phyloP scores from a whole-genome alignment of 352 stramenopile species.

The Phytophthora nicotianae region DNA sequence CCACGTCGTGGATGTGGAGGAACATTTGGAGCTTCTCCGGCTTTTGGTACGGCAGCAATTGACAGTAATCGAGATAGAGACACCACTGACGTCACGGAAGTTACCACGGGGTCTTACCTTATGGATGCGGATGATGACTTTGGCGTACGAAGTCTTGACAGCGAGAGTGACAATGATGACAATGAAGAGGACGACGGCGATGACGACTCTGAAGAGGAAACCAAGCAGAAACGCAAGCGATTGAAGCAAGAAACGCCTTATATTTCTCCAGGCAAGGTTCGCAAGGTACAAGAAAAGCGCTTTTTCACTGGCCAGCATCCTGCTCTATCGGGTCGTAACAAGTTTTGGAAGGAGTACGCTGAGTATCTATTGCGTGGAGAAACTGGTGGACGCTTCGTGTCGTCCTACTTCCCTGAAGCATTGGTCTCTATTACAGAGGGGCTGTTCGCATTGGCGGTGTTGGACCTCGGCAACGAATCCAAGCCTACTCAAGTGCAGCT shows the following conservation, averaged over 20 bases:
- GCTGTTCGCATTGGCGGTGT: conserved; percentile 57
- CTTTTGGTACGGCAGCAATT: background rate
- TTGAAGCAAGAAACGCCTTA: conserved; percentile 36
- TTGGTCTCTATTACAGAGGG: conserved; percentile 51
- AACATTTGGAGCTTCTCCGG: conserved; percentile 4
- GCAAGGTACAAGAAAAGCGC: conserved; percentile 49
- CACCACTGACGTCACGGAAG: background rate
- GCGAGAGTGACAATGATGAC: conserved; percentile 23
- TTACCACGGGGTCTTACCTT: background rate
- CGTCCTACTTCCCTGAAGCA: conserved; percentile 60
- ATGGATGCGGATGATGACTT: conserved; percentile 20
- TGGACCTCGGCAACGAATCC: conserved; percentile 44
- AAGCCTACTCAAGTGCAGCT: conserved; percentile 26
- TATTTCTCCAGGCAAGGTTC: conserved; percentile 49
- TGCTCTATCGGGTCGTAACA: conserved; percentile 44
- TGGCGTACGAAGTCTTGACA: conserved; percentile 30
- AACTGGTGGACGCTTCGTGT: conserved; percentile 46
- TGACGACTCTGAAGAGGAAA: conserved; percentile 6
- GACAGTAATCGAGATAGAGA: conserved; percentile 1
- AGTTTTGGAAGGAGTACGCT: conserved; percentile 72
- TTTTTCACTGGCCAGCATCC: conserved; percentile 37
- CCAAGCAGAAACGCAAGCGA: conserved; percentile 22
- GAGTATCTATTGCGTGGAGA: conserved; percentile 29
- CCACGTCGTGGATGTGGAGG: too few species aligned
- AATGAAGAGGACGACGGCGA: conserved; percentile 13